Evolutionary conservation across 1,139 yeast species (phyloP).

Genomic region (Diutina neorugosa): DNA sequence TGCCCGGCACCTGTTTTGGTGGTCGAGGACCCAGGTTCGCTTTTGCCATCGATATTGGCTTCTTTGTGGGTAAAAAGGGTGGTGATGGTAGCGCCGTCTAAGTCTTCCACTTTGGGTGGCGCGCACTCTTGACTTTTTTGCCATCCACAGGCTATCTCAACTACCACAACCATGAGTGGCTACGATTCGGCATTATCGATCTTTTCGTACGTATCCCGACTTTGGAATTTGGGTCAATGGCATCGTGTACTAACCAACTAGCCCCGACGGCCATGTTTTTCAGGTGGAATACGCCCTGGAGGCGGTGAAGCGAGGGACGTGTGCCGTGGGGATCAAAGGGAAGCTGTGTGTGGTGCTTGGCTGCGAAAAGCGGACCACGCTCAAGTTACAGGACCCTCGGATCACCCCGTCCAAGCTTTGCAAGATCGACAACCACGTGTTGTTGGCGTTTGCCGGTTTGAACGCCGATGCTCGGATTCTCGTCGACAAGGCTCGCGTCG

Average conservation of each 20-base stretch:
- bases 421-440: slow-evolving; percentile 80
- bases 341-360: slow-evolving; percentile 81
- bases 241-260: slow-evolving; percentile 15
- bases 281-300: slow-evolving; percentile 97
- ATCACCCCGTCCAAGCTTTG: slow-evolving; percentile 92
- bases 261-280: slow-evolving; percentile 98
- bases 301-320: slow-evolving; percentile 97
- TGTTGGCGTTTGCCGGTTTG: slow-evolving; percentile 92
- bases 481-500: slow-evolving; percentile 91
- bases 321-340: slow-evolving; percentile 96
- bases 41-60: background rate
- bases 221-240: background rate
- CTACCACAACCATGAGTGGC: slow-evolving; percentile 54
- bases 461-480: slow-evolving; percentile 95
- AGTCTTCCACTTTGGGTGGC: slow-evolving; percentile 3
- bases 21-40: background rate
- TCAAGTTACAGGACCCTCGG: slow-evolving; percentile 92
- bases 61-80: no score
- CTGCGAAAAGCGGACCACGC: slow-evolving; percentile 91
- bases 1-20: background rate
- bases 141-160: background rate
- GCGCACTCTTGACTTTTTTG: background rate
- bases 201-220: slow-evolving; percentile 57
- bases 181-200: slow-evolving; percentile 98
- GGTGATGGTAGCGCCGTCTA: background rate